phyloP scores from a whole-genome alignment of 192 early-diverging fungal species.

The Coemansia sp. region DNA sequence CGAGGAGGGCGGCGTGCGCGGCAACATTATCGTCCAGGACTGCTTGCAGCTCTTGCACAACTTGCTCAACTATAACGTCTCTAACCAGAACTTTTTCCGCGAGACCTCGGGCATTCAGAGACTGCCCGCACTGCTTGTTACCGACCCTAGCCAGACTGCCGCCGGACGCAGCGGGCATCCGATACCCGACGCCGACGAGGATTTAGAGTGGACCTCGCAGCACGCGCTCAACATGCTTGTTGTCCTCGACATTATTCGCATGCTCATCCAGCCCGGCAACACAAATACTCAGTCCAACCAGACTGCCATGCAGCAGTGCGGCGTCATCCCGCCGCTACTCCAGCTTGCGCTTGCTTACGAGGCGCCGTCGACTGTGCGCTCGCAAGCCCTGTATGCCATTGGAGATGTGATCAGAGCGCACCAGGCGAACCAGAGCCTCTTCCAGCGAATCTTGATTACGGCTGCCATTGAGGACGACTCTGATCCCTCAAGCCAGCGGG shows the following conservation, averaged over 20 bases:
- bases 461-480: constrained; percentile 48
- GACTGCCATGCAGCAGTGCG: constrained; percentile 83
- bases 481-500: constrained; percentile 25
- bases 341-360: constrained; percentile 76
- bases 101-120: constrained; percentile 94
- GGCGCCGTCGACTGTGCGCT: constrained; percentile 76
- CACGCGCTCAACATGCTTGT: constrained; percentile 86
- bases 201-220: constrained; percentile 78
- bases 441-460: constrained; percentile 73
- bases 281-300: constrained; percentile 90
- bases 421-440: constrained; percentile 74
- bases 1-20: constrained; percentile 90
- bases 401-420: constrained; percentile 83
- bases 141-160: constrained; percentile 54
- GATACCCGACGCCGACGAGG: constrained; percentile 35
- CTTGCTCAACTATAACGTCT: constrained; percentile 93
- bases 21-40: constrained; percentile 94
- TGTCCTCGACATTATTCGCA: constrained; percentile 86
- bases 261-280: constrained; percentile 87
- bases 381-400: constrained; percentile 85
- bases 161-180: constrained; percentile 38
- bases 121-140: constrained; percentile 78
- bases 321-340: constrained; percentile 78
- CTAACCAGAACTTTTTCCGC: constrained; percentile 98
- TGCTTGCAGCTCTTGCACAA: constrained; percentile 93